These are phyloP conservation scores for Backusella macrospora DNA, from an alignment of 192 early-diverging fungal genomes.

Conservation along the genomic window DNA sequence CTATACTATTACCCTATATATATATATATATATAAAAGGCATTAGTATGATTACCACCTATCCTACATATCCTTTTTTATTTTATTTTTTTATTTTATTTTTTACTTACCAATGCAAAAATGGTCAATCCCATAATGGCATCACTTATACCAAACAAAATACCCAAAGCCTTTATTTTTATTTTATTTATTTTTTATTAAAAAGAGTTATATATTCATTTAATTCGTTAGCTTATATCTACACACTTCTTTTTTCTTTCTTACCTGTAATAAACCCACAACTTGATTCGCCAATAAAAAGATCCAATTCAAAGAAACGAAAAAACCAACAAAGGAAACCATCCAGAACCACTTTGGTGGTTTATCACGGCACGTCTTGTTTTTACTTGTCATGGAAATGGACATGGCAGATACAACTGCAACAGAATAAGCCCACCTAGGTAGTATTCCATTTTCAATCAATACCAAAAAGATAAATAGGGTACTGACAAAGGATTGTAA, in stretches of 20 bases:
- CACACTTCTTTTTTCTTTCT: slow-evolving; percentile 10
- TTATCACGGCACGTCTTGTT: slow-evolving; percentile 34
- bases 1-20: slow-evolving; percentile 70
- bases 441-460: slow-evolving; percentile 20
- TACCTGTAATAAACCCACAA: slow-evolving; percentile 76
- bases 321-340: slow-evolving; percentile 69
- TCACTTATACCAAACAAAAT: slow-evolving; percentile 75
- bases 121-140: slow-evolving; percentile 76
- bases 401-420: slow-evolving; percentile 34
- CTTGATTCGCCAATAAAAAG: slow-evolving; percentile 81
- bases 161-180: slow-evolving; percentile 60
- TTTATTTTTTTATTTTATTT: too few relatives aligned
- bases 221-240: background rate
- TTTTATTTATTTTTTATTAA: background rate
- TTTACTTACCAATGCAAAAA: slow-evolving; percentile 76
- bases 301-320: slow-evolving; percentile 79
- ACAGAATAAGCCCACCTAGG: slow-evolving; percentile 21
- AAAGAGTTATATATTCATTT: background rate
- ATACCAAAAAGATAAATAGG: background rate
- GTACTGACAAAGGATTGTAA: background rate
- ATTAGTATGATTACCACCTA: background rate
- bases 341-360: slow-evolving; percentile 45
- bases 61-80: background rate
- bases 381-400: slow-evolving; percentile 25
- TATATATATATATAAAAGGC: background rate